phyloP scores from a whole-genome alignment of 2,329 filamentous ascomycete genomes.

The Penicillium sp. region DNA sequence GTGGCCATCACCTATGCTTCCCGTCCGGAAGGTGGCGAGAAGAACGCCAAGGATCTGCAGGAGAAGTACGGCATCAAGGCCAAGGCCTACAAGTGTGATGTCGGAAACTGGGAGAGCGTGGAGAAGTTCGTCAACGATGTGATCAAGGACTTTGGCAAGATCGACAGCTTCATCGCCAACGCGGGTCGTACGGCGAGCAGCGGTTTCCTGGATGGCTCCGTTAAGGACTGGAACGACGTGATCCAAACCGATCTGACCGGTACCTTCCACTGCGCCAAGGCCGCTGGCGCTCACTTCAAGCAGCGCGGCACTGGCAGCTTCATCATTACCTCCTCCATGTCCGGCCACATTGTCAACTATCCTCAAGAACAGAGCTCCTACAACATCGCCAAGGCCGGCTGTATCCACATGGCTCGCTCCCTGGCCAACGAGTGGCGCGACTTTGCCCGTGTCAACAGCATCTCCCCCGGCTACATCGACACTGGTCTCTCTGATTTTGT shows the following conservation, averaged over 20 bases:
- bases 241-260: conserved; percentile 84
- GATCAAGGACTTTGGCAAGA: conserved; percentile 63
- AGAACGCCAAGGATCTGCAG: conserved; percentile 58
- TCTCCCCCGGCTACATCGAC: conserved; percentile 64
- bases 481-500: conserved; percentile 63
- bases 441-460: conserved; percentile 62
- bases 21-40: conserved; percentile 56
- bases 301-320: conserved; percentile 58
- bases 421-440: conserved; percentile 65
- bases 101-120: conserved; percentile 53
- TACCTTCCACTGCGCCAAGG: conserved; percentile 77
- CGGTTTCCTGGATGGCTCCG: conserved; percentile 63
- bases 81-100: conserved; percentile 62
- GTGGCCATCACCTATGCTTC: conserved; percentile 63
- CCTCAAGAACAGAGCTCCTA: conserved; percentile 62
- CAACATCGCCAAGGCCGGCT: conserved; percentile 61
- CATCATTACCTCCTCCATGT: conserved; percentile 62
- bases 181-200: conserved; percentile 64
- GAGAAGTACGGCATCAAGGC: conserved; percentile 59
- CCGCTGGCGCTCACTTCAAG: conserved; percentile 74
- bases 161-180: conserved; percentile 63
- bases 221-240: conserved; percentile 69
- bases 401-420: conserved; percentile 58
- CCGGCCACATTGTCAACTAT: conserved; percentile 51
- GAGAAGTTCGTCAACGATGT: conserved; percentile 54